Percentiles rank a stretch among this genome's conserved stretches.
Conservation (phyloP, 345 rosid genomes). For the Anastatica hierochuntica region DNA sequence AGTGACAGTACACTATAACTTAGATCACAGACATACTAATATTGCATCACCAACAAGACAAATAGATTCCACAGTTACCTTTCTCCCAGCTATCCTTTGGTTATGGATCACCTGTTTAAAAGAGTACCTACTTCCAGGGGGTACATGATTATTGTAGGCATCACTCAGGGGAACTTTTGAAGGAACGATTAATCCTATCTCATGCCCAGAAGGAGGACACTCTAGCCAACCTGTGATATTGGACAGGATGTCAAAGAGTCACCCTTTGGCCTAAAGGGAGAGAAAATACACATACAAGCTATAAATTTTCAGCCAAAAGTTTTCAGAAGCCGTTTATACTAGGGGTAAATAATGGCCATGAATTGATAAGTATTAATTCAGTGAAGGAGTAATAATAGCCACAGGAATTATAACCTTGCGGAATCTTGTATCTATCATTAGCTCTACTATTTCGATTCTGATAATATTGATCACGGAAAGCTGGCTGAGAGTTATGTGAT, state of each 20-base stretch:
- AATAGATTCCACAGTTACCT: too few relatives aligned
- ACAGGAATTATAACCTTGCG: too few relatives aligned
- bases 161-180: constrained; percentile 96
- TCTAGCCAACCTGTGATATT: constrained; percentile 71
- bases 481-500: constrained; percentile 39
- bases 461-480: constrained; percentile 37
- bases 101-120: constrained; percentile 82
- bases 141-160: constrained; percentile 55
- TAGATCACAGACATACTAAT: constrained; percentile 5
- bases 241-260: too few relatives aligned
- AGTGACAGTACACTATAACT: not conserved
- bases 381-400: too few relatives aligned
- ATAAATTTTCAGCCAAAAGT: too few relatives aligned
- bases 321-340: too few relatives aligned
- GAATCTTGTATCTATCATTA: constrained; percentile 71
- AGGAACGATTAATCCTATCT: constrained; percentile 64
- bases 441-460: too few relatives aligned
- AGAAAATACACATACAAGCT: too few relatives aligned
- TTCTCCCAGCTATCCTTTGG: constrained; percentile 67
- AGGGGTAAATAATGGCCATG: too few relatives aligned
- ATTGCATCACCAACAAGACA: too few relatives aligned
- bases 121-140: constrained; percentile 94
- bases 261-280: too few relatives aligned
- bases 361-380: too few relatives aligned
- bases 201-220: constrained; percentile 75